Percentiles rank a stretch among this genome's conserved stretches.
phyloP scores from a whole-genome alignment of 2,329 filamentous ascomycete genomes.

The Magnaporthiopsis rhizophila region DNA sequence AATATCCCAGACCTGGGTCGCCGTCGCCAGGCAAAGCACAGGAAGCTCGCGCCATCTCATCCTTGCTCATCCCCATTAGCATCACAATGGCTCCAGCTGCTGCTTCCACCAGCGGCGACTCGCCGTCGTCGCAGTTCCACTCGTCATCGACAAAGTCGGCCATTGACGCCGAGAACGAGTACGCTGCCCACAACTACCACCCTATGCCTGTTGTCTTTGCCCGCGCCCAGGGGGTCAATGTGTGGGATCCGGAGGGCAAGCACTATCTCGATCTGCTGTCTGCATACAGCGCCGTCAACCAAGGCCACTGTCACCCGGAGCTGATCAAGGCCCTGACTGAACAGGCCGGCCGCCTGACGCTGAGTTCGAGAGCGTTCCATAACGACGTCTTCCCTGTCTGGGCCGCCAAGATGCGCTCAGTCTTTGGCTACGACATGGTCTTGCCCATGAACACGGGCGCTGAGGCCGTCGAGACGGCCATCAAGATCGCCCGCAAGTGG shows the following conservation, averaged over 20 bases:
- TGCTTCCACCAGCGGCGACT: conserved; percentile 25
- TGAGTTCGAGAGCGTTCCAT: conserved; percentile 93
- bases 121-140: conserved; percentile 49
- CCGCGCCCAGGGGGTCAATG: conserved; percentile 72
- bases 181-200: conserved; percentile 97
- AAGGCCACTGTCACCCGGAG: conserved; percentile 96
- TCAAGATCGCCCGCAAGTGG: conserved; percentile 97
- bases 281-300: conserved; percentile 95
- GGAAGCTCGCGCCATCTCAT: not conserved
- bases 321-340: conserved; percentile 84
- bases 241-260: conserved; percentile 95
- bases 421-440: conserved; percentile 96
- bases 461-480: conserved; percentile 89
- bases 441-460: conserved; percentile 97
- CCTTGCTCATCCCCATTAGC: not conserved
- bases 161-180: conserved; percentile 72
- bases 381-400: conserved; percentile 97
- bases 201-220: conserved; percentile 92
- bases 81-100: conserved; percentile 39
- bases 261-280: conserved; percentile 98
- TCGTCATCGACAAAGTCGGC: conserved; percentile 70
- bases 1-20: not conserved
- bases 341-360: conserved; percentile 80
- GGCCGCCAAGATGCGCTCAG: conserved; percentile 80
- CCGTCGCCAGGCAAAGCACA: not conserved